Conservation (phyloP, 2,329 filamentous ascomycete species). For the Nemania bipapillata region DNA sequence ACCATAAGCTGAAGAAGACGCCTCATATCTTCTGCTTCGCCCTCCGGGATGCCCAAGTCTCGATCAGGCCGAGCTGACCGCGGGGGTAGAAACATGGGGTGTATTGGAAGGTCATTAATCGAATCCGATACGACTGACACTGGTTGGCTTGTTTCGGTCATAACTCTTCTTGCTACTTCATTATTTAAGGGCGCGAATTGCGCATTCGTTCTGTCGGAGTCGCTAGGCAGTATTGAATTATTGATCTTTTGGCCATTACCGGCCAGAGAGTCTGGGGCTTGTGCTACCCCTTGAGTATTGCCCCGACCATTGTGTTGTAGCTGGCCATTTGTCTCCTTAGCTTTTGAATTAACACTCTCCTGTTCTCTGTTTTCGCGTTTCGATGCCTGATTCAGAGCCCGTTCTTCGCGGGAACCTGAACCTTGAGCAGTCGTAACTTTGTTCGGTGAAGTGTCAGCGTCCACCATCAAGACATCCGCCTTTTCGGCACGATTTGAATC, state of each 20-base stretch:
- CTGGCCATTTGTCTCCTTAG: constrained; percentile 9
- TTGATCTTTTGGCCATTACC: constrained; percentile 35
- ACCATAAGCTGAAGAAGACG: constrained; percentile 79
- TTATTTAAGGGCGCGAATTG: constrained; percentile 32
- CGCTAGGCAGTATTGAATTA: constrained; percentile 25
- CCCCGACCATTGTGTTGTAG: constrained; percentile 25
- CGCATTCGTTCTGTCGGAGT: constrained; percentile 38
- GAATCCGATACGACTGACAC: constrained; percentile 56
- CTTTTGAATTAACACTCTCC: neutral
- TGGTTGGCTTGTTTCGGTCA: constrained; percentile 42
- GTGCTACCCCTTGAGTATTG: constrained; percentile 17
- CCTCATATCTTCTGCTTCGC: constrained; percentile 81
- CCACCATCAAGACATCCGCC: constrained; percentile 49
- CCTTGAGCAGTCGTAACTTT: constrained; percentile 39
- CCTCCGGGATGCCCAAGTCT: constrained; percentile 75
- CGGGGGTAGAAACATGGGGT: constrained; percentile 79
- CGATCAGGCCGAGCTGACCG: constrained; percentile 70
- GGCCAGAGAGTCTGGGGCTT: constrained; percentile 5
- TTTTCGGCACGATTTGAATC: constrained; percentile 33
- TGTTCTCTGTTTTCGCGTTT: constrained; percentile 10
- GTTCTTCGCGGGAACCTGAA: constrained; percentile 40
- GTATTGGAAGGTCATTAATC: constrained; percentile 67
- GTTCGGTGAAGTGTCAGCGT: constrained; percentile 40
- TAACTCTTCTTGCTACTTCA: constrained; percentile 34
- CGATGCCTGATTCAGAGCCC: constrained; percentile 17